Conservation (phyloP, 495 filamentous ascomycete species). For the Pseudotulostoma volvatum region DNA sequence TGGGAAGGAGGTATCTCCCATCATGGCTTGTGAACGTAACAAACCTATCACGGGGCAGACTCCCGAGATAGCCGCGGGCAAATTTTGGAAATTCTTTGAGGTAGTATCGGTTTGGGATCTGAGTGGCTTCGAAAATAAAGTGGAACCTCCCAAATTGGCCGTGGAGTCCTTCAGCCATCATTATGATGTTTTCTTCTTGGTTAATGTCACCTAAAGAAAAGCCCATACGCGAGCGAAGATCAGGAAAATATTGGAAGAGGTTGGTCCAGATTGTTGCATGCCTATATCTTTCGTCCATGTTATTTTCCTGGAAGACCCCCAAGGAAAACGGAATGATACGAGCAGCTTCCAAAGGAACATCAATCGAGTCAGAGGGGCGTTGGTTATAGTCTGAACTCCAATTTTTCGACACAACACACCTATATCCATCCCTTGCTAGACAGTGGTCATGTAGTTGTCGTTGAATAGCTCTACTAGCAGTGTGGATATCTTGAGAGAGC, state of each 20-base stretch:
- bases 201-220: conserved; percentile 1
- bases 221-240: not conserved
- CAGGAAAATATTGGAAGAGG: conserved; percentile 2
- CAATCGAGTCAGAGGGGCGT: not conserved
- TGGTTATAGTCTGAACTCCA: not conserved
- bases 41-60: not conserved
- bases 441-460: not conserved
- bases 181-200: conserved; percentile 2
- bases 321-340: conserved; percentile 5
- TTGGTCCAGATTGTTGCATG: conserved; percentile 1
- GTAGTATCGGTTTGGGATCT: not conserved
- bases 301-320: conserved; percentile 1
- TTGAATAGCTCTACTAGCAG: not conserved
- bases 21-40: conserved; percentile 1
- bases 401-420: not conserved
- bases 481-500: conserved; percentile 1
- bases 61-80: too few species aligned
- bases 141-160: conserved; percentile 3
- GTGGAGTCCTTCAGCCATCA: not conserved
- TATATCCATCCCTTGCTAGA: not conserved
- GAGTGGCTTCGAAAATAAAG: not conserved
- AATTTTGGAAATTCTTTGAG: not conserved
- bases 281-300: not conserved
- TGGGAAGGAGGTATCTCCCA: not conserved
- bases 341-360: conserved; percentile 2